A percentile compares a stretch with the other conserved stretches of the same genome.
Conservation (phyloP, 1,284 basidiomycete species). For the Melampsora occidentalis region DNA sequence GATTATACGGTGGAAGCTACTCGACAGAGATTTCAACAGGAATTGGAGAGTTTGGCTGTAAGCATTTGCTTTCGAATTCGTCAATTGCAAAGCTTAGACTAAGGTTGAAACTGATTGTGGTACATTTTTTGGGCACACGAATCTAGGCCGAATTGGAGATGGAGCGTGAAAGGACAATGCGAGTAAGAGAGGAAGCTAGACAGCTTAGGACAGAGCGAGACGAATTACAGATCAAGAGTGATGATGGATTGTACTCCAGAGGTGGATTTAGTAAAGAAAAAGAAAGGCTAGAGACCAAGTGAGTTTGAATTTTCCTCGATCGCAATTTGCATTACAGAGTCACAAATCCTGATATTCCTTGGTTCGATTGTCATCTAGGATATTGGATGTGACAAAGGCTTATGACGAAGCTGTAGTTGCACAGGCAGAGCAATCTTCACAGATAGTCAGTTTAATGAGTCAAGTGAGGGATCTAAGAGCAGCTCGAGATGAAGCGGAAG, state of each 20-base stretch:
- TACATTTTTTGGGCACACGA: constrained; percentile 66
- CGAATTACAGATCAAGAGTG: constrained; percentile 69
- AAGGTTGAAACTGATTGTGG: constrained; percentile 19
- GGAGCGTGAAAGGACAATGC: constrained; percentile 44
- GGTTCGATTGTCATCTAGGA: constrained; percentile 50
- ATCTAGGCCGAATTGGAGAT: constrained; percentile 46
- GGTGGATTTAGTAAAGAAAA: constrained; percentile 80
- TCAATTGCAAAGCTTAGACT: too few species aligned
- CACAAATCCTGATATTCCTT: constrained; percentile 55
- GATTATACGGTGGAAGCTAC: constrained; percentile 74
- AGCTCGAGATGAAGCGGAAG: constrained; percentile 77
- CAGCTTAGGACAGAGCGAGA: constrained; percentile 73
- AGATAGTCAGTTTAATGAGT: constrained; percentile 75
- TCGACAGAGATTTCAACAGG: constrained; percentile 58
- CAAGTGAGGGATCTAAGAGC: constrained; percentile 77
- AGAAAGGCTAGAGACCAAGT: constrained; percentile 74
- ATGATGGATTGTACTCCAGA: constrained; percentile 72
- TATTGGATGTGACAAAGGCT: constrained; percentile 69
- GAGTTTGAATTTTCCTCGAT: constrained; percentile 67
- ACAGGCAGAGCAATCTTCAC: constrained; percentile 74
- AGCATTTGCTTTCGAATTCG: constrained; percentile 22
- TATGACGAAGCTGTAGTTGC: constrained; percentile 70
- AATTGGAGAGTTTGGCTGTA: constrained; percentile 68
- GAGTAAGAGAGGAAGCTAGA: constrained; percentile 65
- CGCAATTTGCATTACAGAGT: constrained; percentile 75